These are phyloP conservation scores for Cucumis hystrix DNA, from an alignment of 306 rosid genomes.

Conservation along the genomic window DNA sequence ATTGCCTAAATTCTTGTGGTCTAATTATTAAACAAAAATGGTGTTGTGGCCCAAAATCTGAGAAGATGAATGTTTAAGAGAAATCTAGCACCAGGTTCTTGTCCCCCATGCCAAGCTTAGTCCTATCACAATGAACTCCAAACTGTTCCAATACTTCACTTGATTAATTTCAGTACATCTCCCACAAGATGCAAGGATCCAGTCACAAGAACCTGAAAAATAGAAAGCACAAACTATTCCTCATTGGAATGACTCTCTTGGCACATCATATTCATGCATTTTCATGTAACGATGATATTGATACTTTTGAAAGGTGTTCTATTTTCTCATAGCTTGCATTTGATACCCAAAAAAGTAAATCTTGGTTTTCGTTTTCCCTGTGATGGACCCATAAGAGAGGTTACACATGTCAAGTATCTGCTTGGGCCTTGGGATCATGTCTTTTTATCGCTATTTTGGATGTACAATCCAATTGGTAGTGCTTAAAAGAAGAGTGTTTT, in stretches of 20 bases:
- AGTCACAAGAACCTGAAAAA: slow-evolving; percentile 74
- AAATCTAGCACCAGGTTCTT: not conserved
- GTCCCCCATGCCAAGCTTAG: not conserved
- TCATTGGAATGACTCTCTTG: not conserved
- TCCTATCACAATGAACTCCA: not conserved
- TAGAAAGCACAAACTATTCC: not conserved
- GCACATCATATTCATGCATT: not conserved
- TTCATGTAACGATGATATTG: not conserved
- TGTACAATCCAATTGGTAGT: too few species aligned
- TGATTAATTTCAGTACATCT: slow-evolving; percentile 66
- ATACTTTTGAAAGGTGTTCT: not conserved
- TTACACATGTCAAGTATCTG: not conserved
- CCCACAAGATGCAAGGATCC: slow-evolving; percentile 94
- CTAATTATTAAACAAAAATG: not conserved
- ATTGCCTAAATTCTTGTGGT: not conserved
- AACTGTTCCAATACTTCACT: slow-evolving; percentile 24
- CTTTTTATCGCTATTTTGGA: too few species aligned
- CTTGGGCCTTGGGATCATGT: not conserved
- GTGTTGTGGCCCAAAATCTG: not conserved
- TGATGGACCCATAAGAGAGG: not conserved
- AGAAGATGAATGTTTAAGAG: not conserved
- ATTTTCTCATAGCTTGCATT: not conserved
- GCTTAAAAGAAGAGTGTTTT: too few species aligned
- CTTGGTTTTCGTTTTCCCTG: not conserved
- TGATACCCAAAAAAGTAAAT: not conserved